Percentiles rank a stretch among this genome's conserved stretches.
Conservation (phyloP, 78 protist species). For the Dictyostelium discoideum region DNA sequence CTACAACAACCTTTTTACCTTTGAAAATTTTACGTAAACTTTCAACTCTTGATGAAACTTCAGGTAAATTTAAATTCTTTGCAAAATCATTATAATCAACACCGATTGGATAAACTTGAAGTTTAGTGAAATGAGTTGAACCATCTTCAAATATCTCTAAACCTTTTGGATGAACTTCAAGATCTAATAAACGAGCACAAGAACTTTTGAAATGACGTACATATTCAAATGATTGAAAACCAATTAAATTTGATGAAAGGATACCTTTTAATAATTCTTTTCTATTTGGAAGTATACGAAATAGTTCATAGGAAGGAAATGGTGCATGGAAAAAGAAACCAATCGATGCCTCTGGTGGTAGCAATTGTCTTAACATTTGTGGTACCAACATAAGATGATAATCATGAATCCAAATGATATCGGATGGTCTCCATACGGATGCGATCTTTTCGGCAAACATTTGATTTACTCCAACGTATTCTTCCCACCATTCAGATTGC, state of each 20-base stretch:
- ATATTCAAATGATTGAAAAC: slow-evolving; percentile 87
- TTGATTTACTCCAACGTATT: slow-evolving; percentile 73
- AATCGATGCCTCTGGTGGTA: slow-evolving; percentile 46
- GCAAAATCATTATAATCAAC: slow-evolving; percentile 29
- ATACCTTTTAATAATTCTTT: slow-evolving; percentile 84
- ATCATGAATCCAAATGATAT: slow-evolving; percentile 86
- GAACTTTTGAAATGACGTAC: slow-evolving; percentile 41
- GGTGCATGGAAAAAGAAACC: slow-evolving; percentile 96
- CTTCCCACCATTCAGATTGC: slow-evolving; percentile 57
- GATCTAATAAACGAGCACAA: slow-evolving; percentile 58
- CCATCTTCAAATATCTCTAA: slow-evolving; percentile 10
- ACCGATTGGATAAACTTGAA: slow-evolving; percentile 64
- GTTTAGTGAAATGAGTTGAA: slow-evolving; percentile 7
- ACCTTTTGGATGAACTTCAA: slow-evolving; percentile 59
- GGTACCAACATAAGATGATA: slow-evolving; percentile 95
- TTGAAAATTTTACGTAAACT: slow-evolving; percentile 22
- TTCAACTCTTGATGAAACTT: neutral
- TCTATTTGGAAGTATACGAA: slow-evolving; percentile 90
- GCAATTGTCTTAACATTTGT: slow-evolving; percentile 54
- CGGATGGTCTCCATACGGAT: slow-evolving; percentile 42
- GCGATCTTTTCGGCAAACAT: slow-evolving; percentile 64
- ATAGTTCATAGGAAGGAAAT: slow-evolving; percentile 93
- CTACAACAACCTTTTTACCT: slow-evolving; percentile 80
- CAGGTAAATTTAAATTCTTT: neutral
- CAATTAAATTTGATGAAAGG: slow-evolving; percentile 87